Percentiles rank a stretch among this genome's conserved stretches.
These are phyloP conservation scores for Chaetomium globosum DNA, from an alignment of 2,329 filamentous ascomycete genomes.

Conservation along the genomic window DNA sequence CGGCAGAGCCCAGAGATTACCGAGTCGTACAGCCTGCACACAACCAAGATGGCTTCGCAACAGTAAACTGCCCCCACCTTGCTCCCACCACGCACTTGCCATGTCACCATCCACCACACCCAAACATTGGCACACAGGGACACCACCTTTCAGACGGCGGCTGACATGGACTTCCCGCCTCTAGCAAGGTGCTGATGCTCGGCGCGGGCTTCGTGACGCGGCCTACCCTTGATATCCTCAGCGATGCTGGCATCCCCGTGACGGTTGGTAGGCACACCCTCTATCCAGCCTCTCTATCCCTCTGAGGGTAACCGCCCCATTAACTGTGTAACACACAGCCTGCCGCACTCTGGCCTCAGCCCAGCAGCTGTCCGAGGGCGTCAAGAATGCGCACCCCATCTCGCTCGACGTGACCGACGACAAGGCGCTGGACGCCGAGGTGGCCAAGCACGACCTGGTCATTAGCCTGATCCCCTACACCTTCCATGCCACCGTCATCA, in stretches of 20 bases:
- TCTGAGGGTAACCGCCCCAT: not conserved
- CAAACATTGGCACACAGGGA: not conserved
- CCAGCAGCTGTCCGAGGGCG: conserved; percentile 71
- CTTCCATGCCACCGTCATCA: conserved; percentile 85
- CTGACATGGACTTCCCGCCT: conserved; percentile 21
- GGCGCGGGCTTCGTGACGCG: conserved; percentile 62
- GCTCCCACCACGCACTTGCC: conserved; percentile 2
- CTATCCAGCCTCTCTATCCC: not conserved
- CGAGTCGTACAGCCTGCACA: conserved; percentile 2
- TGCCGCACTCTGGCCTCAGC: conserved; percentile 66
- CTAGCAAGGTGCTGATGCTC: conserved; percentile 49
- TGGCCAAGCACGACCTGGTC: conserved; percentile 77
- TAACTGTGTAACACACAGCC: conserved; percentile 28
- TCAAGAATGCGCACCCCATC: conserved; percentile 74
- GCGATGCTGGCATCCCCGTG: conserved; percentile 61
- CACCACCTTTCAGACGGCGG: conserved; percentile 9
- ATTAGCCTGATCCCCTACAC: conserved; percentile 89
- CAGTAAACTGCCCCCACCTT: conserved; percentile 32
- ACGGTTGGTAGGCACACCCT: conserved; percentile 59
- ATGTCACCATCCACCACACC: conserved; percentile 3
- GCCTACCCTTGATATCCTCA: conserved; percentile 66
- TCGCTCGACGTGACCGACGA: conserved; percentile 81
- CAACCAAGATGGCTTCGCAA: conserved; percentile 35
- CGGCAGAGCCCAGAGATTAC: conserved; percentile 14
- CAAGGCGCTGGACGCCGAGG: conserved; percentile 74